A percentile compares a stretch with the other conserved stretches of the same genome.
These are phyloP conservation scores for Nannochloris sp. DNA, from an alignment of 139 green algal genomes.

Conservation along the genomic window DNA sequence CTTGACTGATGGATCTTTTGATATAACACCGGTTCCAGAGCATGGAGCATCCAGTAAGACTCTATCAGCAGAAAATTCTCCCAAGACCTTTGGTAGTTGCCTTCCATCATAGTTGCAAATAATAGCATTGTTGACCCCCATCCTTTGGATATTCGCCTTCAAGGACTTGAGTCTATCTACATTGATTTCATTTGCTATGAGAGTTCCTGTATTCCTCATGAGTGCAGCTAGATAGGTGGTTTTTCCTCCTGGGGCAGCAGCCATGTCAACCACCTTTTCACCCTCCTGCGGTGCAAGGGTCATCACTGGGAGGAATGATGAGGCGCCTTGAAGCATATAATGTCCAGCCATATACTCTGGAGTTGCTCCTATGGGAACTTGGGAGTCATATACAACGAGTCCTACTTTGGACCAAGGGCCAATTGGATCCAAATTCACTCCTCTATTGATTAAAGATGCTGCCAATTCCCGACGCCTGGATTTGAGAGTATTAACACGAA, in stretches of 20 bases:
- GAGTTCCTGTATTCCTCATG: conserved; percentile 88
- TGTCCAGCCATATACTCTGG: conserved; percentile 99
- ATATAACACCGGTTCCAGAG: conserved; percentile 92
- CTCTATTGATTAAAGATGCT: conserved; percentile 86
- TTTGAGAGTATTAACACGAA: conserved; percentile 93
- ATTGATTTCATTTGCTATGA: conserved; percentile 98
- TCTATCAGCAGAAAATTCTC: conserved; percentile 70
- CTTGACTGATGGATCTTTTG: conserved; percentile 92
- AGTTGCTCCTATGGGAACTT: conserved; percentile 94
- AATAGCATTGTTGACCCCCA: conserved; percentile 90
- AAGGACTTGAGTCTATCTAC: conserved; percentile 82
- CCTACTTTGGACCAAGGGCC: conserved; percentile 94
- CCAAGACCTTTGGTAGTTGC: conserved; percentile 72
- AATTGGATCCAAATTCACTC: conserved; percentile 97
- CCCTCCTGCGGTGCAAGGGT: conserved; percentile 83
- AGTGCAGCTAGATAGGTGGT: conserved; percentile 92
- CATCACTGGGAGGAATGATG: conserved; percentile 97
- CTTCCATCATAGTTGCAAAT: conserved; percentile 93
- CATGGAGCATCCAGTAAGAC: conserved; percentile 97
- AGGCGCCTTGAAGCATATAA: conserved; percentile 96
- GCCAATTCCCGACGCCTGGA: conserved; percentile 86
- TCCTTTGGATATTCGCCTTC: conserved; percentile 85
- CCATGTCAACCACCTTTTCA: conserved; percentile 92
- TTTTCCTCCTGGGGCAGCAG: conserved; percentile 96
- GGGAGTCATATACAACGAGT: conserved; percentile 93